These are phyloP conservation scores for Turnera subulata DNA, from an alignment of 345 rosid species.

Conservation along the genomic window DNA sequence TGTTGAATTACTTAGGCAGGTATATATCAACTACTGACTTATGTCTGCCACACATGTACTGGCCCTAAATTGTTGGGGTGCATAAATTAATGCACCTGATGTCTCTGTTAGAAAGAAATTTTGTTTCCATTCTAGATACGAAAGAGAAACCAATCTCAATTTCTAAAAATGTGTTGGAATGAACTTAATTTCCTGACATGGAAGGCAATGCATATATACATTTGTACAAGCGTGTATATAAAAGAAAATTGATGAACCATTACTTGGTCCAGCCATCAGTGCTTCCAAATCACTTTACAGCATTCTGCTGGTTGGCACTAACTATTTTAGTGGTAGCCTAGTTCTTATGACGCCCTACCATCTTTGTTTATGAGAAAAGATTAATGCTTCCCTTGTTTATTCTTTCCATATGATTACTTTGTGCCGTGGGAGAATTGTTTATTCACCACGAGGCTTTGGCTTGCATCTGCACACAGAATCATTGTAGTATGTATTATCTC, in stretches of 20 bases:
- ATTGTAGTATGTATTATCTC: no score
- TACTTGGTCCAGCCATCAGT: no score
- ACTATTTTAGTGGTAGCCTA: no score
- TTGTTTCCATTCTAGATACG: background rate
- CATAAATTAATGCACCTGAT: background rate
- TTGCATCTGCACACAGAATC: background rate
- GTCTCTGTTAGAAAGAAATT: background rate
- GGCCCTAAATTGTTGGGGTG: background rate
- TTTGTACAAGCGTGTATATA: no score
- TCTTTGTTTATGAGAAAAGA: no score
- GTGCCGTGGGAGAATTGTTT: no score
- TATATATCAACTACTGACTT: slow-evolving; percentile 19
- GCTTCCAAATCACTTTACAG: no score
- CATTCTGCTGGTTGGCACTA: no score
- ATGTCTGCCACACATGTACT: background rate
- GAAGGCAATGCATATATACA: background rate
- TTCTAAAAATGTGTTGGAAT: background rate
- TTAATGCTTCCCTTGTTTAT: no score
- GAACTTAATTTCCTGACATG: background rate
- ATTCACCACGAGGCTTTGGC: background rate
- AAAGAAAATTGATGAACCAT: no score
- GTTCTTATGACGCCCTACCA: no score
- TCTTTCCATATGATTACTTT: no score
- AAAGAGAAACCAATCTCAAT: background rate
- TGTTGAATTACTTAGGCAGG: slow-evolving; percentile 84